Conservation (phyloP, 2,329 filamentous ascomycete species). For the Fusarium ramigenum region DNA sequence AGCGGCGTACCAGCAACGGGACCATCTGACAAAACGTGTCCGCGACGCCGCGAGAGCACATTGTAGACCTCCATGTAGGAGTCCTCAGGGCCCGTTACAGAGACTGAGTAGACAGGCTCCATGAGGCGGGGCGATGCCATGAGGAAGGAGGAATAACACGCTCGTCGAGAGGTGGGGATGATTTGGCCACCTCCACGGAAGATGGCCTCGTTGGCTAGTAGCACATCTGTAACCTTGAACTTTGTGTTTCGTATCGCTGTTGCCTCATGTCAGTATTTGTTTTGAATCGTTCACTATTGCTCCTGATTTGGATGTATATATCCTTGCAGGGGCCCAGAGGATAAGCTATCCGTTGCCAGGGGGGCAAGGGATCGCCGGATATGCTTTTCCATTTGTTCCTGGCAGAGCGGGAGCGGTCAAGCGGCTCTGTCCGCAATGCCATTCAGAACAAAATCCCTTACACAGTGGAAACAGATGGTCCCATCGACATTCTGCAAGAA, state of each 20-base stretch:
- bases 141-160: slow-evolving; percentile 94
- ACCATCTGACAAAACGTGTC: slow-evolving; percentile 93
- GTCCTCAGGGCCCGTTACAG: slow-evolving; percentile 91
- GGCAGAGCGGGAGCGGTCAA: slow-evolving; percentile 29
- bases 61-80: slow-evolving; percentile 91
- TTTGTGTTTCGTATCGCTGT: slow-evolving; percentile 95
- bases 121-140: slow-evolving; percentile 97
- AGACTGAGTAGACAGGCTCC: slow-evolving; percentile 94
- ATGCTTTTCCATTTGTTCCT: slow-evolving; percentile 16
- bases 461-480: slow-evolving; percentile 28
- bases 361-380: slow-evolving; percentile 32
- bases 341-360: slow-evolving; percentile 29
- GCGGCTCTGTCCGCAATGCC: slow-evolving; percentile 26
- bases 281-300: slow-evolving; percentile 4
- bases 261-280: slow-evolving; percentile 40
- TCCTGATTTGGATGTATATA: slow-evolving; percentile 6
- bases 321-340: slow-evolving; percentile 13
- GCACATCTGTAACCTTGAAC: slow-evolving; percentile 93
- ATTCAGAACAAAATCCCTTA: slow-evolving; percentile 13
- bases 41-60: slow-evolving; percentile 84
- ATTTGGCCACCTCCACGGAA: slow-evolving; percentile 96
- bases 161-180: slow-evolving; percentile 91
- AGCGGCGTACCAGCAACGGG: slow-evolving; percentile 94
- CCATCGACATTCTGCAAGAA: slow-evolving; percentile 30
- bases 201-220: slow-evolving; percentile 88